Evolutionary conservation across 2,329 filamentous ascomycete species (phyloP).

Genomic region (Fusarium robinianum): DNA sequence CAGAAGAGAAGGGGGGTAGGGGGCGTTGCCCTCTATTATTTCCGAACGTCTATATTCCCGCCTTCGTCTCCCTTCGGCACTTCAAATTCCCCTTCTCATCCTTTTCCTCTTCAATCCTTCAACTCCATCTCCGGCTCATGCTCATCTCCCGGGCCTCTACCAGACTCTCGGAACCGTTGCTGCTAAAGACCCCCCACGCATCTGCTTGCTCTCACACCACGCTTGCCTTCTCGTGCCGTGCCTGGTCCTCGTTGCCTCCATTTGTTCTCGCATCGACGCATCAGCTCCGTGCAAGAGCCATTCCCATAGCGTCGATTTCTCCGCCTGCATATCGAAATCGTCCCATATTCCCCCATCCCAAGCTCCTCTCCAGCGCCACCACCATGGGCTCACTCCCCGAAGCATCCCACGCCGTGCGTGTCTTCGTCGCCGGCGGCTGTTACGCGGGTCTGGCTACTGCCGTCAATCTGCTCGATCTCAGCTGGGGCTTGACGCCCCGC

Average conservation of each 20-base stretch:
- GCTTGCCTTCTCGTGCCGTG: conserved; percentile 10
- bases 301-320: conserved; percentile 5
- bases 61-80: conserved; percentile 3
- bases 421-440: conserved; percentile 72
- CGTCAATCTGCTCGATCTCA: conserved; percentile 69
- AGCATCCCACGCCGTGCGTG: conserved; percentile 49
- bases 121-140: conserved; percentile 25
- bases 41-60: conserved; percentile 18
- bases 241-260: conserved; percentile 7
- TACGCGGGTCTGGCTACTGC: conserved; percentile 72
- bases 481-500: conserved; percentile 59
- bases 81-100: not conserved
- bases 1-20: conserved; percentile 1
- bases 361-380: conserved; percentile 18
- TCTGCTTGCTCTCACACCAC: conserved; percentile 7
- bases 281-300: conserved; percentile 8
- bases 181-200: conserved; percentile 18
- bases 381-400: conserved; percentile 41
- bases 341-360: conserved; percentile 11
- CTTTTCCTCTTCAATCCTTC: not conserved
- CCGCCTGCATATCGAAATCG: conserved; percentile 8
- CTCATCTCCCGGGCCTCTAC: conserved; percentile 19
- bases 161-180: conserved; percentile 22
- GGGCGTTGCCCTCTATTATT: conserved; percentile 11
- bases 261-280: conserved; percentile 9